Conservation (phyloP, 2,329 filamentous ascomycete genomes). For the Diaporthe sp. region DNA sequence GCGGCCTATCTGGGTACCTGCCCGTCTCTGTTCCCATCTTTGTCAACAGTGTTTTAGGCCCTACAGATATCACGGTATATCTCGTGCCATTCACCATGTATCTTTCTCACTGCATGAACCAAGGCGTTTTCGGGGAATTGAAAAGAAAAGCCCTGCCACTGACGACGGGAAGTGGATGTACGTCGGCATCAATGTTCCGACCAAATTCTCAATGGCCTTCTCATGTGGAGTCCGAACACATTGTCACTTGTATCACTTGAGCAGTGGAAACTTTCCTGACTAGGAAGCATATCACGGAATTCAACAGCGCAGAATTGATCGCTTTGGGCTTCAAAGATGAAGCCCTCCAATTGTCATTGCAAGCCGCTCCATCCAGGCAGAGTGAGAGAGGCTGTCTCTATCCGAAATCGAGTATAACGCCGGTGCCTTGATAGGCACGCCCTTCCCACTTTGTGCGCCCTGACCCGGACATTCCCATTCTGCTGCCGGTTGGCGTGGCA, state of each 20-base stretch:
- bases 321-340: constrained; percentile 1
- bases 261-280: too few relatives aligned
- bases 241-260: neutral
- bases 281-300: neutral
- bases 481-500: neutral
- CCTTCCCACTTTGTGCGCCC: constrained; percentile 9
- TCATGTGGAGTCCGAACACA: too few relatives aligned
- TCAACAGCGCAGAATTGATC: neutral
- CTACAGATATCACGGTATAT: neutral
- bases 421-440: constrained; percentile 14
- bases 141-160: neutral
- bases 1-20: neutral
- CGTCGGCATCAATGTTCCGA: neutral
- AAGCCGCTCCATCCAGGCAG: constrained; percentile 6
- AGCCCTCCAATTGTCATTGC: constrained; percentile 18
- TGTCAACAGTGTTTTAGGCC: neutral
- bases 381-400: constrained; percentile 29
- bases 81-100: neutral
- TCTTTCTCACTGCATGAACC: neutral
- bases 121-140: neutral
- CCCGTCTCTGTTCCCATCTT: too few relatives aligned
- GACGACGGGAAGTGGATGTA: neutral
- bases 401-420: constrained; percentile 14
- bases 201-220: neutral
- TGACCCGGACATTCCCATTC: neutral